Base-by-base conservation (phyloP, 2,329 filamentous ascomycete genomes). In the Pestalotiopsis sp. region DNA sequence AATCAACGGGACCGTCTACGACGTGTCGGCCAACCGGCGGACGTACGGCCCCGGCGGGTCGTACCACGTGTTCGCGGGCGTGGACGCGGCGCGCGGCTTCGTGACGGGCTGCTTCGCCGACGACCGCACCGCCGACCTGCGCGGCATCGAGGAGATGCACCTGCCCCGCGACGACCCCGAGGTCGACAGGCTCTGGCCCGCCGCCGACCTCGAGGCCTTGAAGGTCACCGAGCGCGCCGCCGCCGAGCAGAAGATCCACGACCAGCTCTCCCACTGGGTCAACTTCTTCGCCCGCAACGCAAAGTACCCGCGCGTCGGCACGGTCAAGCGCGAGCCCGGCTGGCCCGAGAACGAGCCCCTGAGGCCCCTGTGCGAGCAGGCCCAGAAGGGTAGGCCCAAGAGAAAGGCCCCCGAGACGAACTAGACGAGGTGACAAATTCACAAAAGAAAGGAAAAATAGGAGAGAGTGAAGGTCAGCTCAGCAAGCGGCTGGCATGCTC, bases 81-180 rank as follows among this genome's bases (percentile, higher is more conserved):
- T 87, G 71, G 96, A 99, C 81, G 95, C 95, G 41, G 90, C 92
- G 14, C 91, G 96, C 63, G 94, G 91, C 23, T 99, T 94, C 80
- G 90, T 99, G 11, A 98, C 96, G 2, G 94, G 93, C 20, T 99
- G 96, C 80, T 99, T 99, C 82, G 84, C 88, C 52, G 91, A 94
- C 71, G 96, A 99, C 84, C 85, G 91, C 39, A 96, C 91, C 2
- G 87, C 92, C 3, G 96, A 99, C 82, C 83, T 98, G 79, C 88
- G 93, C 70, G 96, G 96, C 60, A 91, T 93, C 4, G 96, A 98
- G 82, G 87, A 91, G 71, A 96, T 97, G 88, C 98, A 90, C 81
- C 78, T 95, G 9, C 90, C 90, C 1, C 74, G 89, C 41, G 89
- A 91, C 77, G 85, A 91, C 75, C 83, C 86, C 0, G 83, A 85